Evolutionary conservation across 352 stramenopile genomes (phyloP), one percentile per base, ranked within the genome.

Genomic region (Ochromonadaceae sp.): DNA sequence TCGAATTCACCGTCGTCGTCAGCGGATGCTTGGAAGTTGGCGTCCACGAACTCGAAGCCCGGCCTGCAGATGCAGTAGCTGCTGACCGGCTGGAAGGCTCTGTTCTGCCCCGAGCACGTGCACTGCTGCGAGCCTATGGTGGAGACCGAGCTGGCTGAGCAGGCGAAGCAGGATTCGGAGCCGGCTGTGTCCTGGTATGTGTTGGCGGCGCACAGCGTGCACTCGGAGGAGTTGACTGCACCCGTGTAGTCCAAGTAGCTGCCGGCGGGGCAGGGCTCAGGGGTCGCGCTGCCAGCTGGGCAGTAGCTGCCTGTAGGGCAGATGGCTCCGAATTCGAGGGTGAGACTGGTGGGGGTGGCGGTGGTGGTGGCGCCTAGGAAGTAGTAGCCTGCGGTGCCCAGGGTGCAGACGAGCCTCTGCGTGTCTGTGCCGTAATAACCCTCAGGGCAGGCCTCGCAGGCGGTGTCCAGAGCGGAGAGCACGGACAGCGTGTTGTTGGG

Each of bases 61-160:
- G 86, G 83, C 56, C 88, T 75, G 43, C 86, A 95, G 25, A 92
- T 87, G 58, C 86, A 95, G 57, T 85, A 88, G 0, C 86, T 85
- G 39, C 91, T 82, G 0, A 75, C 84, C 74, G 86, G 83, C 65
- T 95, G 83, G 59, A 93, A 93, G 2, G 83, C 83, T 7, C 86
- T 81, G 67, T 93, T 84, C 31, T 75, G 83, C 3, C 85, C 86
- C 28, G 83, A 71, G 42, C 86, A 95, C 2, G 74, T 80, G 65
- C 85, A 95, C 43, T 78, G 73, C 0, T 72, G 79, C 0, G 81
- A 77, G 1, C 81, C 81, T 44, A 61, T 55, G 0, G 55, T 46
- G 0, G 81, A 78, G 49, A 76, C 86, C 0, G 80, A 77, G 30
- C 80, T 71, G 14, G 81, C 88, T 14, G 85, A 91, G 68, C 86